These are phyloP conservation scores for Alternaria viburni DNA, from an alignment of 2,329 filamentous ascomycete genomes.

Conservation along the genomic window DNA sequence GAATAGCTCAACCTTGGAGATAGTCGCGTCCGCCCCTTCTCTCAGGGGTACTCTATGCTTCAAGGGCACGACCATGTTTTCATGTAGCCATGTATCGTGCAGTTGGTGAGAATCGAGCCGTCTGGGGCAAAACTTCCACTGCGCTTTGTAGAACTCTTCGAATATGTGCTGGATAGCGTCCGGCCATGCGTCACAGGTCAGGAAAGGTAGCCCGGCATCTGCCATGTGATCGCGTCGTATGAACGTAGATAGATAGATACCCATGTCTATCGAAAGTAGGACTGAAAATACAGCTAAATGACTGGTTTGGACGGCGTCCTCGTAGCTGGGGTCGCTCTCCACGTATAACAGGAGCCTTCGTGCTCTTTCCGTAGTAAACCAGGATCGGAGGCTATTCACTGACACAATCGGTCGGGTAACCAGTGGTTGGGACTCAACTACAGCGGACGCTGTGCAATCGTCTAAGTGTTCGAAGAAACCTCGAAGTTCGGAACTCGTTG, in stretches of 20 bases:
- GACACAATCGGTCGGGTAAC: conserved; percentile 6
- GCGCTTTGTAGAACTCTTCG: conserved; percentile 12
- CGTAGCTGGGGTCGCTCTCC: neutral
- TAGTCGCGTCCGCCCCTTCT: neutral
- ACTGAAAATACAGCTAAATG: conserved; percentile 21
- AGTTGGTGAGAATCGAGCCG: neutral
- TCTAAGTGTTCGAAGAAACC: neutral
- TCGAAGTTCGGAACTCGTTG: neutral
- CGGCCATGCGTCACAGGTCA: neutral
- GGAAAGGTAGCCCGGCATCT: conserved; percentile 21
- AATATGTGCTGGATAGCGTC: conserved; percentile 1
- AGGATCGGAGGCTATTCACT: neutral
- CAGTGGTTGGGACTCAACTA: neutral
- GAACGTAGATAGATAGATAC: conserved; percentile 12
- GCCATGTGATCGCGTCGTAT: neutral
- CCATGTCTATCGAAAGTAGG: conserved; percentile 17
- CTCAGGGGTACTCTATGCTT: neutral
- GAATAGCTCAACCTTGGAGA: conserved; percentile 15
- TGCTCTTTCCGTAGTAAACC: neutral
- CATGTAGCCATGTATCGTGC: neutral
- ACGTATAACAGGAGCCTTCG: neutral
- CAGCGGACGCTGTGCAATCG: accelerated
- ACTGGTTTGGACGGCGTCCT: neutral
- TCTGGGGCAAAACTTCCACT: conserved; percentile 22
- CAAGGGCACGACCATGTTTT: conserved; percentile 15